Conservation (phyloP, 352 stramenopile genomes). For the Bremia lactucae region DNA sequence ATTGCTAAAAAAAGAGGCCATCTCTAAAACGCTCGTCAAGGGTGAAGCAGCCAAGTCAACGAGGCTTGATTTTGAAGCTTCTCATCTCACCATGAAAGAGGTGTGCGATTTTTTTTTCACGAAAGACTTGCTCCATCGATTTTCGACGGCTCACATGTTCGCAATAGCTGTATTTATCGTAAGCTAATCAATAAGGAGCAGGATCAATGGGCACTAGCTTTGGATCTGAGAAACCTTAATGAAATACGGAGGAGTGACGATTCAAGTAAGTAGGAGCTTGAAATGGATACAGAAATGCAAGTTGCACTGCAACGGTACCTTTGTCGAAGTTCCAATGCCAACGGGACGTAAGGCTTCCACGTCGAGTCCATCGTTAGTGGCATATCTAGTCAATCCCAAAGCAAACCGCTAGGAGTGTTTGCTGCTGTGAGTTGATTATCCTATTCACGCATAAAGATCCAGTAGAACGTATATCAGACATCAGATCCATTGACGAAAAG, state of each 20-base stretch:
- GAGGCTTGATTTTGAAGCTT: slow-evolving; percentile 5
- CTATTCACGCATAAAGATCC: too few relatives aligned
- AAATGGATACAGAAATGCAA: slow-evolving; percentile 1
- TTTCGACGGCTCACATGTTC: slow-evolving; percentile 5
- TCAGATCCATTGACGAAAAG: too few relatives aligned
- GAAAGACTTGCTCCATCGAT: neutral
- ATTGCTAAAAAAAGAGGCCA: too few relatives aligned
- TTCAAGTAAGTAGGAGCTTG: slow-evolving; percentile 3
- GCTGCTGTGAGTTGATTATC: too few relatives aligned
- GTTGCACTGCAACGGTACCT: neutral
- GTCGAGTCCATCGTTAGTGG: too few relatives aligned
- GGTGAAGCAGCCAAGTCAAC: neutral
- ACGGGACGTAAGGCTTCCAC: too few relatives aligned
- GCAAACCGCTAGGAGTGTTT: too few relatives aligned
- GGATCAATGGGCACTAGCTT: neutral
- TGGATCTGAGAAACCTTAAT: slow-evolving; percentile 2
- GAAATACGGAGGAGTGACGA: neutral
- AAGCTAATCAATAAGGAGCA: slow-evolving; percentile 1
- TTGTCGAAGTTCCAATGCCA: slow-evolving; percentile 1
- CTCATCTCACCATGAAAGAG: slow-evolving; percentile 3
- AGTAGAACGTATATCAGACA: too few relatives aligned
- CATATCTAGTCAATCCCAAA: too few relatives aligned
- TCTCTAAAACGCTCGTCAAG: too few relatives aligned
- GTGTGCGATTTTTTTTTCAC: slow-evolving; percentile 2
- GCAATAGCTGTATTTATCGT: neutral